Evolutionary conservation across 805 yeast species (phyloP).

Genomic region (Saccharomycopsis sp.): DNA sequence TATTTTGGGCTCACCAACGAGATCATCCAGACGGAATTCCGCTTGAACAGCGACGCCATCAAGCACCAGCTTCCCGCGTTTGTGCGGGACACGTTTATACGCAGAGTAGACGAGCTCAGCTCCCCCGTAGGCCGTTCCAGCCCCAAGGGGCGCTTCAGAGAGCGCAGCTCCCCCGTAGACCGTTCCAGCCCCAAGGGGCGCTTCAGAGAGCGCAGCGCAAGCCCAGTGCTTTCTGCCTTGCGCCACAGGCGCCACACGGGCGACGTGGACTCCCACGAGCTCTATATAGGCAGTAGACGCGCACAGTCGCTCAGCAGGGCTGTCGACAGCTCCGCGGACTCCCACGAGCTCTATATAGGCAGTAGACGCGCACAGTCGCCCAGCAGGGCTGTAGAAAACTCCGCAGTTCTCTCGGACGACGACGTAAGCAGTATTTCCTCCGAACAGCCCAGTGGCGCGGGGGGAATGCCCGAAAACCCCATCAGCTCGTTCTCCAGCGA

Average conservation of each 20-base stretch:
- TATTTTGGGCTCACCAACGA: conserved; percentile 82
- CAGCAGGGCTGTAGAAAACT: too few relatives aligned
- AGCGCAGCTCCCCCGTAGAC: too few relatives aligned
- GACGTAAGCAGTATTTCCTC: not conserved
- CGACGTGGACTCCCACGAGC: not conserved
- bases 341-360: too few relatives aligned
- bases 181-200: too few relatives aligned
- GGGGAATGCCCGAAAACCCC: too few relatives aligned
- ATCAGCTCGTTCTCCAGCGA: conserved; percentile 35
- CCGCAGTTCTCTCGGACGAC: conserved; percentile 1
- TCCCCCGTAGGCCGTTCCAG: too few relatives aligned
- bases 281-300: too few relatives aligned
- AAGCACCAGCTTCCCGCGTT: conserved; percentile 54
- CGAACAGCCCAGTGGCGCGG: too few relatives aligned
- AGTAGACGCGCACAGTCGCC: too few relatives aligned
- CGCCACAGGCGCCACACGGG: not conserved
- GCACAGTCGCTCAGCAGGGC: too few relatives aligned
- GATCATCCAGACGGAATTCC: conserved; percentile 67
- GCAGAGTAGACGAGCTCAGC: conserved; percentile 32
- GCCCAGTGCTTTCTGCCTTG: not conserved
- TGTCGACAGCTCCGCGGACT: too few relatives aligned
- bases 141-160: too few relatives aligned
- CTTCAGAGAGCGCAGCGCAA: not conserved
- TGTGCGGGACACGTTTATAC: conserved; percentile 50
- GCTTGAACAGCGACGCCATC: conserved; percentile 43